Conservation (phyloP, 371 early-diverging fungal species). For the Mortierella sp. region DNA sequence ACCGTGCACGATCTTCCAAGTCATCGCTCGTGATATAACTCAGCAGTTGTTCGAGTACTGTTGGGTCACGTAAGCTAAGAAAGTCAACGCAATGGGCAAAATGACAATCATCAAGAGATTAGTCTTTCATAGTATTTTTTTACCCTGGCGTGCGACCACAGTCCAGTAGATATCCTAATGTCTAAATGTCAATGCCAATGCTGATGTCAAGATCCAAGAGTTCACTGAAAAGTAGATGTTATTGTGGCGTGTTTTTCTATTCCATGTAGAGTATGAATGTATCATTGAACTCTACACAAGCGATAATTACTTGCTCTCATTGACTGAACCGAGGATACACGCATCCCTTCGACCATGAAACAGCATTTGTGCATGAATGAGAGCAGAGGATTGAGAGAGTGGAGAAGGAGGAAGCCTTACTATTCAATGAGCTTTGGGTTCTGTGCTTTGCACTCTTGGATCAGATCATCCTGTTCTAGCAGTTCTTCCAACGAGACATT, state of each 20-base stretch:
- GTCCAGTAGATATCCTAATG: not conserved
- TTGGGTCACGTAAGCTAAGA: conserved; percentile 72
- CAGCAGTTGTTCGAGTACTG: conserved; percentile 68
- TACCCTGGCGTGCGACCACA: no score
- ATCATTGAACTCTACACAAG: not conserved
- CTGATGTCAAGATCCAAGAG: not conserved
- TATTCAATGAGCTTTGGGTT: conserved; percentile 86
- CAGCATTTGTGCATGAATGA: not conserved
- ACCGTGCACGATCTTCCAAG: conserved; percentile 76
- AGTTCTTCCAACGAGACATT: conserved; percentile 81
- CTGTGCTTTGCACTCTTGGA: conserved; percentile 89
- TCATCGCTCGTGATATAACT: conserved; percentile 73
- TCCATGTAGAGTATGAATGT: not conserved
- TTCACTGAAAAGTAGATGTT: not conserved
- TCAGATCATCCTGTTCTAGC: conserved; percentile 84
- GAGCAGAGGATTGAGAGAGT: not conserved
- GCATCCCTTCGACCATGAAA: not conserved
- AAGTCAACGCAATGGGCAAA: not conserved
- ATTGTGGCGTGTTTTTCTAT: not conserved
- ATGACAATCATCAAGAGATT: not conserved
- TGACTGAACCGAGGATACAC: conserved; percentile 1
- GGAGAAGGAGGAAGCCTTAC: conserved; percentile 61
- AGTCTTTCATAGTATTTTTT: not conserved
- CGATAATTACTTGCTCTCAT: not conserved
- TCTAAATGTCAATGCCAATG: not conserved